Base-by-base conservation (phyloP, 495 filamentous ascomycete genomes). In the Penicillium tannophilum region DNA sequence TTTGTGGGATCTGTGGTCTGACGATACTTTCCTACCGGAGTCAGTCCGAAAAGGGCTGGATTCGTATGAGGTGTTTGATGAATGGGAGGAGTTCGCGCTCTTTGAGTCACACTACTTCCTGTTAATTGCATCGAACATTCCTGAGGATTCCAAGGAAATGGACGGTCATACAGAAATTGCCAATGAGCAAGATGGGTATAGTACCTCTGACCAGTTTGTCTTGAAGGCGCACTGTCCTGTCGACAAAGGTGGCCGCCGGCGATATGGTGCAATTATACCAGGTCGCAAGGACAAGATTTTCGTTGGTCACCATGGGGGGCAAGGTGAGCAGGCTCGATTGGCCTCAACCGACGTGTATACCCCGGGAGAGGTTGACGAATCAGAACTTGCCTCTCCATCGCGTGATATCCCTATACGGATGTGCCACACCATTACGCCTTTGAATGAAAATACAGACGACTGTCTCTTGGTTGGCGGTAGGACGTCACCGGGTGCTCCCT, bases 51-150 rank as follows among this genome's bases (percentile, higher is more conserved):
- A 62, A 16, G 63, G 66, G 24, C 72, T 96, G 23, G 88, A 96
- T 57, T 65, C 66, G 1, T 69, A 89, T 30, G 93, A 97, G 68
- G 86, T 87, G 19, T 97, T 97, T 69, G 93, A 97, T 72, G 92
- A 97, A 74, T 97, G 91, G 91, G 93, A 97, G 72, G 93, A 97
- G 61, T 91, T 96, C 68, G 90, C 89, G 12, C 75, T 97, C 5
- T 97, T 94, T 70, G 87, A 81, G 6, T 84, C 85, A 50, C 93
- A 96, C 74, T 96, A 96, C 73, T 93, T 93, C 61, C 73, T 97
- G 30, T 78, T 96, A 8, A 74, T 88, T 39, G 92, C 91, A 7
- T 74, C 69, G 17, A 73, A 64, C 12, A 56, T 39, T 44, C 59
- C 58, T 1, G 39, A 19, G 11, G 3, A 11, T n/a, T 11, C 44